Base-by-base conservation (phyloP, 179 eudicot genomes). In the Gypsophila paniculata region DNA sequence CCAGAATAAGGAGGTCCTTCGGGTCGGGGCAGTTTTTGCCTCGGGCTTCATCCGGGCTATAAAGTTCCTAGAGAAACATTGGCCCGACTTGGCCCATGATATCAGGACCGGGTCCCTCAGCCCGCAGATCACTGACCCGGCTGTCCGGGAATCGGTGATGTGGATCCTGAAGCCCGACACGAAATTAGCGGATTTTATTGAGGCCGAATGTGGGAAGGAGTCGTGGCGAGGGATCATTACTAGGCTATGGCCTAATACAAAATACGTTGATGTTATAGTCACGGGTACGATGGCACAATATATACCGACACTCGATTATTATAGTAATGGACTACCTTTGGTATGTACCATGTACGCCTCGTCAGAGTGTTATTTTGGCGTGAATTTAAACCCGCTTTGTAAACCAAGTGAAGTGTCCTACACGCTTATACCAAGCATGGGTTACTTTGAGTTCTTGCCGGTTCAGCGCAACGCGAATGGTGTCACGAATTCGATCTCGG, bases 201-300 rank as follows among this genome's bases (percentile, higher is more conserved):
- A 87, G 80, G 14, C 51, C 0, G 88, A 89, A 38, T 89, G 95
- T 65, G 18, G 73, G 8, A 81, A 68, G 39, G 78, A 67, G 3
- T 86, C 88, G 2, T 87, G 89, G 89, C 55, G 80, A 68, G 95
- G 95, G 72, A 89, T 89, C 4, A 87, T 89, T 18, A 80, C 79
- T 18, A 67, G 96, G 77, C 1, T 89, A 10, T 89, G 96, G 96
- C 96, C 96, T 26, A 89, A 87, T 36, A 82, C 86, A 0, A 89
- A 87, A 69, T 89, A 84, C 65, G 71, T 87, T 29, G 88, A 87
- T 53, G 91, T 85, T 21, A 83, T 89, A 54, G 91, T 89, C 21
- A 89, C 96, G 0, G 96, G 96, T 29, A 81, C 90, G 1, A 89
- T 89, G 95, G 87, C 91, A 15, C 95, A 89, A 63, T 89, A 89